Evolutionary conservation across 306 rosid genomes (phyloP).

Genomic region (Gillenia trifoliata): DNA sequence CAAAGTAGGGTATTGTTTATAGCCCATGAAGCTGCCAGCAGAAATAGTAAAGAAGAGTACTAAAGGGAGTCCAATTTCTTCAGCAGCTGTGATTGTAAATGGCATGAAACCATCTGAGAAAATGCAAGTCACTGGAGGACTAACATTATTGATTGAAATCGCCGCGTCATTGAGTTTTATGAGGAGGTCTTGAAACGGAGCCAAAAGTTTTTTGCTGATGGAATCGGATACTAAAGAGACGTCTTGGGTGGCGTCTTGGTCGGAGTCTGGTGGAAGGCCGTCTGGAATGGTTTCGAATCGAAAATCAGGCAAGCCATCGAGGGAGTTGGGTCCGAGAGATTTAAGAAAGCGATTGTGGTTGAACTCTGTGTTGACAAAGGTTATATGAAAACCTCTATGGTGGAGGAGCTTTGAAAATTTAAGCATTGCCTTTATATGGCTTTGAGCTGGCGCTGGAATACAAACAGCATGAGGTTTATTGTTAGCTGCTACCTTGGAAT

Average conservation of each 20-base stretch:
- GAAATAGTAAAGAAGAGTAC: not conserved
- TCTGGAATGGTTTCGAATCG: not conserved
- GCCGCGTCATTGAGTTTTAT: not conserved
- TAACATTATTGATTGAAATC: no score
- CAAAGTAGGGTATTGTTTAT: not conserved
- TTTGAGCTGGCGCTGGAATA: not conserved
- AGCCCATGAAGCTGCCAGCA: not conserved
- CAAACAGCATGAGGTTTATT: not conserved
- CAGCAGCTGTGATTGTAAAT: not conserved
- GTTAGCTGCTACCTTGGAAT: not conserved
- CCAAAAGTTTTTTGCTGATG: not conserved
- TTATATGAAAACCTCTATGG: not conserved
- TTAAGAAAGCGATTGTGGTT: slow-evolving; percentile 7
- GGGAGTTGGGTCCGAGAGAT: not conserved
- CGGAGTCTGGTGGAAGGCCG: not conserved
- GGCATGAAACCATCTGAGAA: slow-evolving; percentile 4
- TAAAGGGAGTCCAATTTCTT: not conserved
- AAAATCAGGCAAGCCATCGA: slow-evolving; percentile 1
- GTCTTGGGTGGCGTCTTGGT: not conserved
- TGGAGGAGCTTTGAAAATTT: not conserved
- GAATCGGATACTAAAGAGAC: not conserved
- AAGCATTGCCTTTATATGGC: not conserved
- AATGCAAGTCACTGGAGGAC: not conserved
- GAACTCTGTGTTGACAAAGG: slow-evolving; percentile 14
- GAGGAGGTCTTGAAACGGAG: not conserved